Percentiles rank a stretch among this genome's conserved stretches.
Conservation (phyloP, 495 filamentous ascomycete species). For the Chlorociboria aeruginascens region DNA sequence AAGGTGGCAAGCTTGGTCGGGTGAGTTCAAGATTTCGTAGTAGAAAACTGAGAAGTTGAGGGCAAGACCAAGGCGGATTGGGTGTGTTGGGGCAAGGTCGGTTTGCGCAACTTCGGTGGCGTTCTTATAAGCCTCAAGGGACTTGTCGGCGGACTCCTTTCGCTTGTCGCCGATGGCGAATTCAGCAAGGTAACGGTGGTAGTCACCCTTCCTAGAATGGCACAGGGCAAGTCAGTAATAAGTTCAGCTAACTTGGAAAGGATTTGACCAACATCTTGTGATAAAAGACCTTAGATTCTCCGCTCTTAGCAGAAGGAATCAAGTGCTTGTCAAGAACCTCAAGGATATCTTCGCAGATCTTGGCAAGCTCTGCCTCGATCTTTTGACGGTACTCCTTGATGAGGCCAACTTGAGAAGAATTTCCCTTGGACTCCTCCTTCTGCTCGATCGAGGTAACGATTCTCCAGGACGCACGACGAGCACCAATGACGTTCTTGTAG, state of each 20-base stretch:
- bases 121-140: slow-evolving; percentile 97
- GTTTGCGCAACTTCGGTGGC: slow-evolving; percentile 97
- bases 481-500: slow-evolving; percentile 99
- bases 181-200: slow-evolving; percentile 98
- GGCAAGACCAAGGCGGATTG: slow-evolving; percentile 95
- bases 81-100: slow-evolving; percentile 95
- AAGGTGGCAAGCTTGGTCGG: slow-evolving; percentile 96
- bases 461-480: slow-evolving; percentile 97
- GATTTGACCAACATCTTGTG: slow-evolving; percentile 82
- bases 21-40: slow-evolving; percentile 99
- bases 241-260: background rate
- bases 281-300: slow-evolving; percentile 99
- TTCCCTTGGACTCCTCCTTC: slow-evolving; percentile 99
- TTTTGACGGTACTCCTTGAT: slow-evolving; percentile 99
- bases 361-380: slow-evolving; percentile 96
- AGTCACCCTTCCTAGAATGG: slow-evolving; percentile 85
- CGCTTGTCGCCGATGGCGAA: slow-evolving; percentile 96
- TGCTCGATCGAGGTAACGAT: slow-evolving; percentile 99
- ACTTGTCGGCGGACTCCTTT: slow-evolving; percentile 92
- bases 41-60: slow-evolving; percentile 99
- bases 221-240: slow-evolving; percentile 2
- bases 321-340: slow-evolving; percentile 93
- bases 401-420: slow-evolving; percentile 76
- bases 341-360: slow-evolving; percentile 99
- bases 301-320: slow-evolving; percentile 90